phyloP scores from a whole-genome alignment of 768 basidiomycete genomes.

The Lactarius psammicola region DNA sequence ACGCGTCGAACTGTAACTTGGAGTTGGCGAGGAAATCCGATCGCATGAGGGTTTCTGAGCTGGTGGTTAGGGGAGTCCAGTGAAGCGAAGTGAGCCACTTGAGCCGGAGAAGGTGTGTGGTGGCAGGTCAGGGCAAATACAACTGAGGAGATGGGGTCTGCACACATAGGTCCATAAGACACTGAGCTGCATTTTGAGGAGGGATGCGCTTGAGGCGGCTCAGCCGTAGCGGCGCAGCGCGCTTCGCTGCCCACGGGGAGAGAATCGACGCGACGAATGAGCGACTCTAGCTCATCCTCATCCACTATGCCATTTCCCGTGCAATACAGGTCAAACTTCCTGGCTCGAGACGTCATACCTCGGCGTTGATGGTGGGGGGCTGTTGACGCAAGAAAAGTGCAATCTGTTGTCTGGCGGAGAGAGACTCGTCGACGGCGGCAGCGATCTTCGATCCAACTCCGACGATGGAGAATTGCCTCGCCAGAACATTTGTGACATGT shows the following conservation, averaged over 20 bases:
- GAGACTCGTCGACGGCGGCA: slow-evolving; percentile 72
- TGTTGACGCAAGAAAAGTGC: slow-evolving; percentile 85
- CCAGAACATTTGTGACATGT: slow-evolving; percentile 65
- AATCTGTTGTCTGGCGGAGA: slow-evolving; percentile 87
- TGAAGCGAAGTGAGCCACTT: slow-evolving; percentile 90
- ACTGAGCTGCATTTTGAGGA: no score
- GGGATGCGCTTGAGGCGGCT: no score
- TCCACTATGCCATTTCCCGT: slow-evolving; percentile 44
- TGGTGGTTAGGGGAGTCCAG: slow-evolving; percentile 57
- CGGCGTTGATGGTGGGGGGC: slow-evolving; percentile 73
- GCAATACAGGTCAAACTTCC: slow-evolving; percentile 5
- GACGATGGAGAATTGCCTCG: slow-evolving; percentile 72
- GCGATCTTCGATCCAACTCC: slow-evolving; percentile 82
- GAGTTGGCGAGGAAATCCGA: slow-evolving; percentile 60
- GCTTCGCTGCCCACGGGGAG: no score
- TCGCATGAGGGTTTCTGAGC: no score
- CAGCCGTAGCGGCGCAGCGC: no score
- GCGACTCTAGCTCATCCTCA: slow-evolving; percentile 75
- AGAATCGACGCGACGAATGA: slow-evolving; percentile 66
- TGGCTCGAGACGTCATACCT: slow-evolving; percentile 56
- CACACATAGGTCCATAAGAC: no score
- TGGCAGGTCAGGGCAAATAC: no score
- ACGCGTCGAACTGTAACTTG: no score
- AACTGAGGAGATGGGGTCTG: slow-evolving; percentile 25
- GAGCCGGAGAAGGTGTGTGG: slow-evolving; percentile 52